Percentiles rank a stretch among this genome's conserved stretches.
Conservation (phyloP, 768 basidiomycete genomes). For the Coprinopsis marcescibilis region DNA sequence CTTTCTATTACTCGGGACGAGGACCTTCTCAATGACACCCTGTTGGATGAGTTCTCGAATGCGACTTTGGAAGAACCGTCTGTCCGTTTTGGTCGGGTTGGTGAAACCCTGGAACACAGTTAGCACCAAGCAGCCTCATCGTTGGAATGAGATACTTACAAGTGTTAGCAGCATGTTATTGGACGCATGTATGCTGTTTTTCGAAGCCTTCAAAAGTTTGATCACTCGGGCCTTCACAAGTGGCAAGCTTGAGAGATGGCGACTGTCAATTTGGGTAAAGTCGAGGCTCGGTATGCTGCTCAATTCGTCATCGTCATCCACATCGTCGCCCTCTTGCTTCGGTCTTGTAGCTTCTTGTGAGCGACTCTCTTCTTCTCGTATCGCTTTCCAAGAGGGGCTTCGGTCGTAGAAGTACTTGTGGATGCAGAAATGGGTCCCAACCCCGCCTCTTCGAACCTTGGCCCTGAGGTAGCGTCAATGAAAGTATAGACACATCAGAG, state of each 20-base stretch:
- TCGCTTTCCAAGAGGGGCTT: constrained; percentile 69
- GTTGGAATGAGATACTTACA: constrained; percentile 35
- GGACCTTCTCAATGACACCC: constrained; percentile 69
- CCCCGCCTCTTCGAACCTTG: constrained; percentile 72
- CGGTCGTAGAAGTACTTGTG: constrained; percentile 82
- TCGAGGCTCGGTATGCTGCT: constrained; percentile 28
- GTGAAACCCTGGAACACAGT: constrained; percentile 53
- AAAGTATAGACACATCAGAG: neutral
- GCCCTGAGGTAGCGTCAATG: constrained; percentile 34
- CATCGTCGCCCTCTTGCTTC: constrained; percentile 24
- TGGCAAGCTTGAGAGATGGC: constrained; percentile 69
- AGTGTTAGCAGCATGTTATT: constrained; percentile 74
- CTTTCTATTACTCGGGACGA: constrained; percentile 55
- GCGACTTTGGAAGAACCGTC: constrained; percentile 77
- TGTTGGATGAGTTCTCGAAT: constrained; percentile 68
- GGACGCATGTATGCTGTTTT: constrained; percentile 64
- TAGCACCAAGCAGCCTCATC: neutral
- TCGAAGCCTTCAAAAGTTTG: constrained; percentile 65
- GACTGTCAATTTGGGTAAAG: constrained; percentile 73
- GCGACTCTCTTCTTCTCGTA: constrained; percentile 61
- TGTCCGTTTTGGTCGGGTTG: constrained; percentile 68
- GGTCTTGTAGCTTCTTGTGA: constrained; percentile 31
- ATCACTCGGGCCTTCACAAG: constrained; percentile 67
- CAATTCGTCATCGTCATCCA: constrained; percentile 29
- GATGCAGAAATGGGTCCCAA: constrained; percentile 72